Evolutionary conservation across 331 rosid genomes (phyloP).

Genomic region (Rhamnella rubrinervis): DNA sequence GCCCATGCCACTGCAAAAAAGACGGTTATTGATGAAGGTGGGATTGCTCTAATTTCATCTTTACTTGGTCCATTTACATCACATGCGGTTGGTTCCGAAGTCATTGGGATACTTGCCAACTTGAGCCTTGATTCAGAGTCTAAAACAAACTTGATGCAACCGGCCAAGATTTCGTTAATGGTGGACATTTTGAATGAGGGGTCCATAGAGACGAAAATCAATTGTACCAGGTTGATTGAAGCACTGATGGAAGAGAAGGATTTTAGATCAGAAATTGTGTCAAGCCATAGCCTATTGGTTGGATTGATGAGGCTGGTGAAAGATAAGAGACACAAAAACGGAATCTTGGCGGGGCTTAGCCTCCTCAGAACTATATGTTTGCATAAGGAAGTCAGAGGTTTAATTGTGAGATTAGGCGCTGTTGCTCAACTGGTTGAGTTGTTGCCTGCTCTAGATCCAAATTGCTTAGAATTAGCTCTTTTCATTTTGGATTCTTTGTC

Average conservation of each 20-base stretch:
- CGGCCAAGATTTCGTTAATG: conserved; percentile 75
- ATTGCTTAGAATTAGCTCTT: conserved; percentile 71
- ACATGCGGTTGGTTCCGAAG: conserved; percentile 83
- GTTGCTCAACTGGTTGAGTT: conserved; percentile 70
- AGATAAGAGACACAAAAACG: conserved; percentile 65
- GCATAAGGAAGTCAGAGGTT: conserved; percentile 51
- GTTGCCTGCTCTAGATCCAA: conserved; percentile 52
- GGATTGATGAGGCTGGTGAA: conserved; percentile 79
- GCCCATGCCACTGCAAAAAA: conserved; percentile 59
- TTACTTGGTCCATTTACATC: conserved; percentile 83
- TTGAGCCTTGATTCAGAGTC: conserved; percentile 73
- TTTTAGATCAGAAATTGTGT: conserved; percentile 48
- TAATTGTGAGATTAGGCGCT: conserved; percentile 74
- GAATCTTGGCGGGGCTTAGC: conserved; percentile 61
- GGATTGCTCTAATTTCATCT: conserved; percentile 54
- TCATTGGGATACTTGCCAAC: conserved; percentile 69
- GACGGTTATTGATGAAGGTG: conserved; percentile 61
- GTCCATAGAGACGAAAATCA: conserved; percentile 72
- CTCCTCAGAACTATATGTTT: conserved; percentile 56
- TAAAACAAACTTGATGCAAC: conserved; percentile 56
- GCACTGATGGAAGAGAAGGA: conserved; percentile 59
- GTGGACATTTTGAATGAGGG: conserved; percentile 89
- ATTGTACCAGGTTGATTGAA: conserved; percentile 64
- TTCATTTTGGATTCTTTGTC: conserved; percentile 57
- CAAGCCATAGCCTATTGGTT: conserved; percentile 72